Conservation (phyloP, 805 yeast species). For the Candida nitratophila region DNA sequence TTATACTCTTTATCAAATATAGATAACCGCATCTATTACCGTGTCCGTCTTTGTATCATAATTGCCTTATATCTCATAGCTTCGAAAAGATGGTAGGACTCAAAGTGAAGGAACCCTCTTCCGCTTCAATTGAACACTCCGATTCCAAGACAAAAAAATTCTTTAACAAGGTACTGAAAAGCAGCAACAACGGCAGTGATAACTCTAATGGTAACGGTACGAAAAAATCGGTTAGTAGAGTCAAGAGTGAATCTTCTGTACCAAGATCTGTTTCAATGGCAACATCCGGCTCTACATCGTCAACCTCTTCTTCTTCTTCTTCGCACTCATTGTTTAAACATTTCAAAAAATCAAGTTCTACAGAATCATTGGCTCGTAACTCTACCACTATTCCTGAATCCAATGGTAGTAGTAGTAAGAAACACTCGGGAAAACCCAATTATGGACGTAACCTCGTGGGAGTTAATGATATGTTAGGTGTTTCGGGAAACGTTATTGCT, state of each 20-base stretch:
- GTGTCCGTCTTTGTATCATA: too few relatives aligned
- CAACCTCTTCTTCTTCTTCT: constrained; percentile 25
- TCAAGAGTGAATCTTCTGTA: background rate
- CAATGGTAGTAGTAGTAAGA: background rate
- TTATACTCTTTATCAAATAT: too few relatives aligned
- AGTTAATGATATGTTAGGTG: constrained; percentile 13
- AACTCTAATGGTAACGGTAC: too few relatives aligned
- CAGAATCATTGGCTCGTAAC: background rate
- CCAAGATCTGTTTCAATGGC: background rate
- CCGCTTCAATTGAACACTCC: too few relatives aligned
- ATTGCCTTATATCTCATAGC: too few relatives aligned
- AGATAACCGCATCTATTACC: too few relatives aligned
- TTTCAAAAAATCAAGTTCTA: background rate
- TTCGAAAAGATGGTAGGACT: too few relatives aligned
- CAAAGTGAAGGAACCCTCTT: too few relatives aligned
- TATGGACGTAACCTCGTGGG: background rate
- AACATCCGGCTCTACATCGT: background rate
- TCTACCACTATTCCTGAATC: too few relatives aligned
- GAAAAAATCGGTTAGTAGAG: background rate
- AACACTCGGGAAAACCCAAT: background rate
- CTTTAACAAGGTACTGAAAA: background rate
- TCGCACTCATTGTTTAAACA: constrained; percentile 24
- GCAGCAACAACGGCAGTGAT: too few relatives aligned
- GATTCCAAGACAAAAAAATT: background rate
- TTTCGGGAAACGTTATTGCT: constrained; percentile 16